Conservation (phyloP, 202 grass and related monocot species). For the Saccharum hybrid region DNA sequence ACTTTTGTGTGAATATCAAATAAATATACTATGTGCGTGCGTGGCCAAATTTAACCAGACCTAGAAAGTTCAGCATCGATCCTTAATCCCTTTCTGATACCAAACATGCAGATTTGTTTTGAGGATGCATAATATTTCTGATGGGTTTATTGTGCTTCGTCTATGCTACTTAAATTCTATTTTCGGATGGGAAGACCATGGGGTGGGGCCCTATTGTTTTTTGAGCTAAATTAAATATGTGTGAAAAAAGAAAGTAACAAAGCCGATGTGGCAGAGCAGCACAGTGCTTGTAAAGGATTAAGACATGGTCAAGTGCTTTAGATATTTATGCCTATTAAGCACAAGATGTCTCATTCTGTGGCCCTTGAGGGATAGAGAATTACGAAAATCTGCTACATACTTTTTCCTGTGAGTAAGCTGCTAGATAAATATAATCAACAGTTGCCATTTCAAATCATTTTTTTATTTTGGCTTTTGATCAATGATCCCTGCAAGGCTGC, state of each 20-base stretch:
- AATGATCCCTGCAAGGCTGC: too few relatives aligned
- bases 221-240: background rate
- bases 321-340: background rate
- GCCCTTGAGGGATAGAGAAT: too few relatives aligned
- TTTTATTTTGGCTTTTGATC: too few relatives aligned
- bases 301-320: background rate
- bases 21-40: background rate
- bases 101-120: background rate
- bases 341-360: background rate
- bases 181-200: too few relatives aligned
- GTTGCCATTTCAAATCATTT: too few relatives aligned
- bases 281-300: background rate
- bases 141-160: background rate
- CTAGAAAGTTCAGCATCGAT: background rate
- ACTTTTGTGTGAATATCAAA: constrained; percentile 1
- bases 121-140: constrained; percentile 4
- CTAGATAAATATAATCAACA: too few relatives aligned
- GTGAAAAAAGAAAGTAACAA: background rate
- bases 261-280: background rate
- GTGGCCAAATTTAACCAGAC: background rate
- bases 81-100: background rate
- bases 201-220: background rate
- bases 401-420: too few relatives aligned
- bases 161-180: too few relatives aligned
- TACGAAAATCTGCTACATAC: too few relatives aligned